Evolutionary conservation across 441 rosid genomes (phyloP).

Genomic region (Gossypium trilobum): DNA sequence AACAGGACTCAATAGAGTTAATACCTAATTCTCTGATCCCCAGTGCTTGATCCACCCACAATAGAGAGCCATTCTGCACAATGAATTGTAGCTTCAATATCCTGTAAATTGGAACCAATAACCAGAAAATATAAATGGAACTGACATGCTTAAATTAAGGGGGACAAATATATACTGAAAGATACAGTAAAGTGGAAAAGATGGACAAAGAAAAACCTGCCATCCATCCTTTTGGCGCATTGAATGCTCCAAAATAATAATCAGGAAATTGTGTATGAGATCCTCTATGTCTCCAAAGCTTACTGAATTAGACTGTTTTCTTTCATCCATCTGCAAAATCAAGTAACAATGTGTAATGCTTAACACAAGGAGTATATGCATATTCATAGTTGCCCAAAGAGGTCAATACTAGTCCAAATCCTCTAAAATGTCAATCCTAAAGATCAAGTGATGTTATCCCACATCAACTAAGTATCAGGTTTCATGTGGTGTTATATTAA

Average conservation of each 20-base stretch:
- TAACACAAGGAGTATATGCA: neutral
- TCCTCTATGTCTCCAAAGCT: constrained; percentile 80
- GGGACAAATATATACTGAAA: constrained; percentile 16
- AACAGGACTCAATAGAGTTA: neutral
- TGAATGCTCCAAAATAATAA: constrained; percentile 89
- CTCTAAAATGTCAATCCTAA: neutral
- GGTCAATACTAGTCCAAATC: constrained; percentile 4
- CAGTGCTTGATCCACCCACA: constrained; percentile 97
- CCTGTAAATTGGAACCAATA: constrained; percentile 52
- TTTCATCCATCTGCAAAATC: constrained; percentile 58
- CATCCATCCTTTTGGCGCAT: constrained; percentile 99
- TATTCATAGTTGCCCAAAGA: neutral
- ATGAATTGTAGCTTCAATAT: constrained; percentile 97
- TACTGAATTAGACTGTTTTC: constrained; percentile 38
- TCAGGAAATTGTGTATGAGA: constrained; percentile 82
- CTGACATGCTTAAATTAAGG: constrained; percentile 12
- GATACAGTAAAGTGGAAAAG: neutral
- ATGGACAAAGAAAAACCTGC: constrained; percentile 49
- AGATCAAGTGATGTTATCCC: neutral
- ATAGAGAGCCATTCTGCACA: constrained; percentile 99
- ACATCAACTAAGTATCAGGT: neutral
- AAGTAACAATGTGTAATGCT: constrained; percentile 17
- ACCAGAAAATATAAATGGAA: constrained; percentile 22
- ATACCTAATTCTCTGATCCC: constrained; percentile 94
- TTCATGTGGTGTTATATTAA: neutral